These are phyloP conservation scores for Taiozyma onychis DNA, from an alignment of 1,139 yeast species.

Conservation along the genomic window DNA sequence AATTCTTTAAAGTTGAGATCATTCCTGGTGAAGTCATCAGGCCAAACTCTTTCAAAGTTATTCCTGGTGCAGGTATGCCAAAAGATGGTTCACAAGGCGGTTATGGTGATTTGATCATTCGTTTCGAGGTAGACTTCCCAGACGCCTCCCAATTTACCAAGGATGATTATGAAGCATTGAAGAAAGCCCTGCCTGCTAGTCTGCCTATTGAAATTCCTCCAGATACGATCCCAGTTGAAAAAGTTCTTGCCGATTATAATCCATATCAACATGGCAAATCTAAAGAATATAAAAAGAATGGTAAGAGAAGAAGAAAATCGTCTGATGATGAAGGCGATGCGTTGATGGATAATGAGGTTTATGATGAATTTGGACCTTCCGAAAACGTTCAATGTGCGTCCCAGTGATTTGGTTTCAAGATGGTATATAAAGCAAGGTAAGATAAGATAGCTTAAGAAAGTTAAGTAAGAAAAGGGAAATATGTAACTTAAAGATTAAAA, in stretches of 20 bases:
- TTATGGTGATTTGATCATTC: conserved; percentile 44
- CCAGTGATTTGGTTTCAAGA: too few species aligned
- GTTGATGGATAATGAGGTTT: conserved; percentile 38
- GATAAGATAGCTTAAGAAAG: not conserved
- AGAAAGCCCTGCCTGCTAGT: conserved; percentile 37
- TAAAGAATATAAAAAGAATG: conserved; percentile 7
- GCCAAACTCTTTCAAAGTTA: conserved; percentile 42
- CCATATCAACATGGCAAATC: conserved; percentile 2
- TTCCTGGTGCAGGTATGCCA: conserved; percentile 60
- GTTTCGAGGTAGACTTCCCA: conserved; percentile 51
- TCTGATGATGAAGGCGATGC: conserved; percentile 31
- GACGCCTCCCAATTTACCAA: conserved; percentile 30
- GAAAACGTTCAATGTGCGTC: conserved; percentile 60
- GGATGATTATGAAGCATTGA: conserved; percentile 33
- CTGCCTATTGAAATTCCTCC: conserved; percentile 14
- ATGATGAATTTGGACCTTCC: not conserved
- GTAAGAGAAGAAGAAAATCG: conserved; percentile 30
- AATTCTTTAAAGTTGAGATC: conserved; percentile 35
- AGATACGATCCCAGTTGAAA: conserved; percentile 6
- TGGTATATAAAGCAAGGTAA: too few species aligned
- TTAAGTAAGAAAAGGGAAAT: not conserved
- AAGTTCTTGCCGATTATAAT: conserved; percentile 12
- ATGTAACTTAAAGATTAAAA: not conserved
- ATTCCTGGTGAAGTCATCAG: conserved; percentile 42
- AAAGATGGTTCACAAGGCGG: conserved; percentile 34